Base-by-base conservation (phyloP, 768 basidiomycete species). In the Exidia glandulosa region DNA sequence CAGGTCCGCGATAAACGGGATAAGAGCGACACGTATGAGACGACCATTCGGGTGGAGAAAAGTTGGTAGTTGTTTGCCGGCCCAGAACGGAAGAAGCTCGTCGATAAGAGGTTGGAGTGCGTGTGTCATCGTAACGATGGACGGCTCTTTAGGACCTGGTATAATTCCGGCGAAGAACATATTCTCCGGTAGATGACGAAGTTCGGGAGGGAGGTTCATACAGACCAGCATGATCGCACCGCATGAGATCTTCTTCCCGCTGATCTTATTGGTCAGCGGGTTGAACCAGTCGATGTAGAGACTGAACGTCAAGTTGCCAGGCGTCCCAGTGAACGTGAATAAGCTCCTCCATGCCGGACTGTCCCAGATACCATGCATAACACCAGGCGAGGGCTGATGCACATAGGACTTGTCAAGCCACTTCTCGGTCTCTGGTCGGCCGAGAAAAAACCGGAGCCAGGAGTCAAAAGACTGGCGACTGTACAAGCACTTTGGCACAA, bases 201-300 rank as follows among this genome's bases (percentile, higher is more conserved):
- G 9, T 16, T 62, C 58, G 41, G 54, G 30, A 6, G 66, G 63
- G 2, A 66, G 56, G 30, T 63, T 66, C 9, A 66, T 30, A 36
- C 66, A 66, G 41, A 59, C 60, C 13, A 67, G 41, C 2, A 64
- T 33, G 4, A 66, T 64, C 27, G 58, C 61, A 41, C 66, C 66
- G 52, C 31, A 60, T 19, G 66, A 66, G 13, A 63, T 47, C 32
- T 62, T 57, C 48, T 63, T 63, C 13, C 66, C 66, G 58, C 67
- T 61, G 45, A 57, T 64, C 52, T 67, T 65, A 54, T 68, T 71
- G 2, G 55, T 30, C 0, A 59, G 61, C 0, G 64, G 67, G 55
- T 71, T 71, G 58, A 70, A 71, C 66, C 67, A 69, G 48, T 70
- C 65, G 16, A 69, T 48, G n/a, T 60, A 71, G 19, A 71, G 37